Base-by-base conservation (phyloP, 192 early-diverging fungal genomes). In the Linnemannia schmuckeri region DNA sequence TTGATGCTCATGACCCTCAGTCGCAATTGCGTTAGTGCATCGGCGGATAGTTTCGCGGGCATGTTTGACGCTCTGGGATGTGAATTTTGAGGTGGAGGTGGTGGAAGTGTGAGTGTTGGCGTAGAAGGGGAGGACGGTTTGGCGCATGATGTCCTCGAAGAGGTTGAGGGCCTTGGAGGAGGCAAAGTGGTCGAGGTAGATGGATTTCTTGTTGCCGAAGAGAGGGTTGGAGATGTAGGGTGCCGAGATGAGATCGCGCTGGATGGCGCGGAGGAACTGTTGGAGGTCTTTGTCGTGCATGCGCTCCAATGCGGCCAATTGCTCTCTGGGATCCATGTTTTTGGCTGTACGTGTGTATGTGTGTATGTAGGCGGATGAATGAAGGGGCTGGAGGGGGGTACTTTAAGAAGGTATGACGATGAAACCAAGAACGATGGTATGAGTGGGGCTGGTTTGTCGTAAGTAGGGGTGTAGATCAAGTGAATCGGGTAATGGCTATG, bases 81-180 rank as follows among this genome's bases (percentile, higher is more conserved):
- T 84, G 49, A n/a, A 52, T 54, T 84, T 84, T 18, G 82, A 74
- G 1, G 82, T 70, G 4, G 82, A 84, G 20, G 82, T 84, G 44
- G 82, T 84, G 15, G 82, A 78, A 6, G 82, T 84, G 33, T 84
- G 82, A 0, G 82, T 84, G 52, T 84, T 84, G 57, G 82, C 82
- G 35, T 85, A 79, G 69, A 72, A 85, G 2, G 78, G 83, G 35
- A 85, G 27, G 44, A 84, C 77, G 3, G n/a, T 57, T 37, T 79
- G 66, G 4, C 38, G n/a, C 77, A 85, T 85, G 35, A 79, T 76
- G 6, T 78, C 38, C 24, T 85, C 83, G 35, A 85, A 75, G 30
- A 35, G 52, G 33, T 37, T 72, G 35, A 85, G 68, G 13, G 77
- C 77, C 55, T 79, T 85, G 6, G 83, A 85, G 1, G 83, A 85